These are phyloP conservation scores for Medicago lupulina DNA, from an alignment of 306 rosid species.

Conservation along the genomic window DNA sequence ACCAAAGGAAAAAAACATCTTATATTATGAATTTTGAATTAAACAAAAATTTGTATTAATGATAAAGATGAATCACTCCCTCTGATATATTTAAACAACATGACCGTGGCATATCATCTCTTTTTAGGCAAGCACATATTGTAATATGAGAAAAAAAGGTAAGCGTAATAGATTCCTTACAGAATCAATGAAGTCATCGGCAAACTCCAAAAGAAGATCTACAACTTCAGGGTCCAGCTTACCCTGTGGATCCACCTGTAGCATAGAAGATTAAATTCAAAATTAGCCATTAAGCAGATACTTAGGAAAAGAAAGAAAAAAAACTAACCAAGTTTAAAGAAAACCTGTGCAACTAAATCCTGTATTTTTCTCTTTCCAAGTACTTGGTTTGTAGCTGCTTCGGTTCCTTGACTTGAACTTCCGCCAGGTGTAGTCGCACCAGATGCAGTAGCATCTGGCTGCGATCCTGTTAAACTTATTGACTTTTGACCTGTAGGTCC, in stretches of 20 bases:
- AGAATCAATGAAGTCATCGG: constrained; percentile 92
- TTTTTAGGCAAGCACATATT: constrained; percentile 19
- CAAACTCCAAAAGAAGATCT: constrained; percentile 93
- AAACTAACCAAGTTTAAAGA: constrained; percentile 20
- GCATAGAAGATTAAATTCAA: constrained; percentile 38
- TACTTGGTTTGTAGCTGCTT: constrained; percentile 95
- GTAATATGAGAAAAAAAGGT: not conserved
- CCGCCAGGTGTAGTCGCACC: constrained; percentile 98
- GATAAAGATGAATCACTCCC: constrained; percentile 19
- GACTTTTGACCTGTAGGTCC: constrained; percentile 89
- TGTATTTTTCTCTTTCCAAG: constrained; percentile 99
- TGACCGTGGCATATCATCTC: constrained; percentile 6
- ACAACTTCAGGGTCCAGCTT: constrained; percentile 88
- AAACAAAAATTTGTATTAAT: not conserved
- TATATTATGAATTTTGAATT: constrained; percentile 5
- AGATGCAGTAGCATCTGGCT: constrained; percentile 97
- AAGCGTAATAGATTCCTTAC: constrained; percentile 60
- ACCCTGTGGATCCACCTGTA: constrained; percentile 87
- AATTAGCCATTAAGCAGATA: constrained; percentile 35
- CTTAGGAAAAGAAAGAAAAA: constrained; percentile 3
- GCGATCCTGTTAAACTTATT: constrained; percentile 96
- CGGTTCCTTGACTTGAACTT: constrained; percentile 99
- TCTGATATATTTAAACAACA: constrained; percentile 10
- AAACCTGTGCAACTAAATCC: constrained; percentile 95
- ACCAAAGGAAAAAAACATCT: not conserved